Evolutionary conservation across 345 rosid species (phyloP).

Genomic region (Acer campestre): DNA sequence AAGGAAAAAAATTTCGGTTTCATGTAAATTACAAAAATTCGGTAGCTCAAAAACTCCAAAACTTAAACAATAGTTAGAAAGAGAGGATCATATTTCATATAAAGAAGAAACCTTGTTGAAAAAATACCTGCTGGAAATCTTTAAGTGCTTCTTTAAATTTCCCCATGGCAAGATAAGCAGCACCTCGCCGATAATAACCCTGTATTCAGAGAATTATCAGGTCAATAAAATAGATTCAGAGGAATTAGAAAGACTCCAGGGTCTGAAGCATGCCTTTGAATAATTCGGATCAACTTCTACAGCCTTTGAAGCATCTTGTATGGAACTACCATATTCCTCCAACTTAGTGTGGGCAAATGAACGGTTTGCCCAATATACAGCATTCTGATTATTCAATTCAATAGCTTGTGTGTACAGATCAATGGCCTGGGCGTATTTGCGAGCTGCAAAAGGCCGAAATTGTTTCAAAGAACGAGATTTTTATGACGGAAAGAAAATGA

Average conservation of each 20-base stretch:
- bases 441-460: slow-evolving; percentile 42
- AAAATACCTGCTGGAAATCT: slow-evolving; percentile 90
- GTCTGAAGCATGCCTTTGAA: slow-evolving; percentile 60
- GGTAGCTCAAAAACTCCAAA: background rate
- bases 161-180: slow-evolving; percentile 95
- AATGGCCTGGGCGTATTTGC: slow-evolving; percentile 76
- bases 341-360: slow-evolving; percentile 90
- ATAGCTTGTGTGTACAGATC: slow-evolving; percentile 86
- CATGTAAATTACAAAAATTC: background rate
- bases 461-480: background rate
- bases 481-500: background rate
- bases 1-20: background rate
- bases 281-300: slow-evolving; percentile 83
- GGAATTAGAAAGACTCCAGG: background rate
- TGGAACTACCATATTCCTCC: slow-evolving; percentile 98
- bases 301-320: slow-evolving; percentile 92
- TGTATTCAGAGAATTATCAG: slow-evolving; percentile 37
- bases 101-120: slow-evolving; percentile 1
- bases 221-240: slow-evolving; percentile 7
- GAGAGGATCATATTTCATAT: background rate
- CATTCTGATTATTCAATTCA: slow-evolving; percentile 59
- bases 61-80: background rate
- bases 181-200: slow-evolving; percentile 98
- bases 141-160: slow-evolving; percentile 92
- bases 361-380: slow-evolving; percentile 98